Evolutionary conservation across 495 filamentous ascomycete species (phyloP).

Genomic region (Letharia columbiana): DNA sequence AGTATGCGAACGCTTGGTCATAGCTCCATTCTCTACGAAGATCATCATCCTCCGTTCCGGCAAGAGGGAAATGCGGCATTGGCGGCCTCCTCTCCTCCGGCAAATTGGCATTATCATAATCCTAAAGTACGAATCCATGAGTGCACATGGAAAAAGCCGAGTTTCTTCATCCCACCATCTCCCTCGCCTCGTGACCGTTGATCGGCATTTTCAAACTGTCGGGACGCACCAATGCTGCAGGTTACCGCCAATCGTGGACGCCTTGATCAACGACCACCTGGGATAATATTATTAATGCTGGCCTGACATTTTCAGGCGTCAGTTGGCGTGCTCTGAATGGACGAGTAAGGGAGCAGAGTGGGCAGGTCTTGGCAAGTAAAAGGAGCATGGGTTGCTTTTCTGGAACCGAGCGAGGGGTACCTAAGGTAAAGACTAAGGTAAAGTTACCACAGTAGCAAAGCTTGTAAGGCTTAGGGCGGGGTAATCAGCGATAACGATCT

Average conservation of each 20-base stretch:
- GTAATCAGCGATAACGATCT: conserved; percentile 2
- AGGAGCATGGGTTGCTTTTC: conserved; percentile 4
- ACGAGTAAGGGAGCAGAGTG: conserved; percentile 17
- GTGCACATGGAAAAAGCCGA: not conserved
- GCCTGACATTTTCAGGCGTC: conserved; percentile 12
- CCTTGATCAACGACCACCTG: not conserved
- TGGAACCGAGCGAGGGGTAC: conserved; percentile 11
- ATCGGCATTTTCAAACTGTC: conserved; percentile 7
- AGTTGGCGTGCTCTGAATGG: conserved; percentile 9
- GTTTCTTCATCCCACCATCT: not conserved
- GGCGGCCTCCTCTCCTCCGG: not conserved
- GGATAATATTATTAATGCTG: conserved; percentile 8
- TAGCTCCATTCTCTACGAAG: not conserved
- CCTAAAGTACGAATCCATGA: not conserved
- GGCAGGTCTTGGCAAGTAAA: conserved; percentile 6
- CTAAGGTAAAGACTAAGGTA: no score
- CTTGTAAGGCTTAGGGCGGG: conserved; percentile 5
- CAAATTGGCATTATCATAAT: not conserved
- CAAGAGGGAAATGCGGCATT: not conserved
- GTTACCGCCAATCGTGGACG: conserved; percentile 6
- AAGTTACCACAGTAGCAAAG: not conserved
- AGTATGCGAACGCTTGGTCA: not conserved
- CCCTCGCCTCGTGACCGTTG: conserved; percentile 14
- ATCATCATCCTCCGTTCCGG: not conserved
- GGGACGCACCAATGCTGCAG: conserved; percentile 18